Evolutionary conservation across 108 stramenopile genomes (phyloP), one percentile per base, ranked within the genome.

Genomic region (Aurantiochytrium sp.): DNA sequence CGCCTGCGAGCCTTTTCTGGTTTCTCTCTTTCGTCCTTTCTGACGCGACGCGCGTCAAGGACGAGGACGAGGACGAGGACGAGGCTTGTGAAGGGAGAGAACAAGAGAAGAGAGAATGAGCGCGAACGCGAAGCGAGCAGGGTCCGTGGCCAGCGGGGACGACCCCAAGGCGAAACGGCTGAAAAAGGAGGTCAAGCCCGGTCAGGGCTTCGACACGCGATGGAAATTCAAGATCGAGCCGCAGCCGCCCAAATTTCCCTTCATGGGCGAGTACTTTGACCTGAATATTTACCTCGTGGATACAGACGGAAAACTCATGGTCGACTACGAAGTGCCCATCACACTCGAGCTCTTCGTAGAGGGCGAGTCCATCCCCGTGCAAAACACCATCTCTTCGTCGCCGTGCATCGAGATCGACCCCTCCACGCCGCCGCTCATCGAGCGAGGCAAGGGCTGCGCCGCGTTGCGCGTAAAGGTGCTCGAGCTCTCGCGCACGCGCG

Each of bases 181-280:
- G 76, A 83, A 83, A 45, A 83, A 83, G 76, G 76, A 83, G 76
- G 10, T 83, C 18, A 83, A 83, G 76, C 49, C 76, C 25, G 76
- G 76, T 6, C 51, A 47, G 51, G 76, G 76, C 51, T 83, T 83
- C 51, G 76, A 83, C 76, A 83, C 76, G 76, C 45, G 76, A 53
- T 83, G 76, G 76, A 47, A 53, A 12, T 83, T 83, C 51, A 83
- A 83, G 51, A 53, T 83, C 49, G 76, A 83, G 23, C 76, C 76
- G 19, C 76, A 83, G 76, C 76, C 76, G 76, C 76, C 76, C 4
- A 83, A 83, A 45, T 83, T 83, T 23, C 76, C 76, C 18, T 83
- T 83, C 76, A 83, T 53, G 76, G 76, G 10, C 10, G 76, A 83
- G 76, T 83, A 83, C 51, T 83, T 83, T 53, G 76, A 83, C 76